Base-by-base conservation (phyloP, 2,329 filamentous ascomycete species). In the Byssochlamys sp. region DNA sequence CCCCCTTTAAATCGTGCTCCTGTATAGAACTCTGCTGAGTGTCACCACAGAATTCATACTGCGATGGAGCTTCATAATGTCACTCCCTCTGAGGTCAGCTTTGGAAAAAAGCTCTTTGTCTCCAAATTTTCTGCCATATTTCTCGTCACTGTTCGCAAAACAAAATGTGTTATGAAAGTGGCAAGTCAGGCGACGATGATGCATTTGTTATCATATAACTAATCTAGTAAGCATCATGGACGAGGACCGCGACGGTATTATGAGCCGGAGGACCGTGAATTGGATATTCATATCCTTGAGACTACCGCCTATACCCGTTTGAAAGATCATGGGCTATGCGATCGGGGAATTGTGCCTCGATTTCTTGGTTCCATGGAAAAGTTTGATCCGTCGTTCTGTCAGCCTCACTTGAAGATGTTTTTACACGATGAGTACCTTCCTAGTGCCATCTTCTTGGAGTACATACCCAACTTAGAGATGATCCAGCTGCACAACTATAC, bases 111-210 rank as follows among this genome's bases (percentile, higher is more conserved):
- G 49, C 55, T 61, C 19, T 55, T 31, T 55, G 25, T 52, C 29
- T 60, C 56, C 11, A 19, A 61, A 25, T 58, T 53, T 45, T 60
- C 60, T 1, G 50, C 33, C 7, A 54, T 64, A 45, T 63, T 62
- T 48, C 59, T 63, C 31, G 57, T 63, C 31, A 27, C 45, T 5
- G 55, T 63, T 39, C 51, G 48, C 29, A 28, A 31, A n/a, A 28
- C 53, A 28, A 55, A 11, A 28, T 63, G 58, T 49, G 58, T 65
- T 35, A 65, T 65, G 60, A 65, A 65, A 51, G 61, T 65, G 55
- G 61, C 63, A 54, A 62, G 60, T 29, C 28, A 14, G 39, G 4
- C 39, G 39, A 48, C 11, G 12, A 14, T 48, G 19, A 48, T 48
- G 12, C 39, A 14, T 48, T n/a, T 3, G 4, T 5, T 48, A 48